phyloP scores from a whole-genome alignment of 2,329 filamentous ascomycete genomes.

The Beauveria varroae region DNA sequence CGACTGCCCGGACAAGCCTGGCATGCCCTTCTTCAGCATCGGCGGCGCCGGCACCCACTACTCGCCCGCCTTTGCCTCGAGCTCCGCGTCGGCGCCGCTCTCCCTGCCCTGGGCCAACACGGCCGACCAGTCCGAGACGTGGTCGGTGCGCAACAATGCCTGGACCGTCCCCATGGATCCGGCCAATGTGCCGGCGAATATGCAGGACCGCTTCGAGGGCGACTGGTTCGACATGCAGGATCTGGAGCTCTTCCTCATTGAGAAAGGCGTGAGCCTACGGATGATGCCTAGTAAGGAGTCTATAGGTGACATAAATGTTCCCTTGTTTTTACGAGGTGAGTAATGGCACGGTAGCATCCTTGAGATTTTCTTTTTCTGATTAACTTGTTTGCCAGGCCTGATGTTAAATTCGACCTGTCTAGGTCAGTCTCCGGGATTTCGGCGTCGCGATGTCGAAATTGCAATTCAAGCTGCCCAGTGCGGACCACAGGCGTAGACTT shows the following conservation, averaged over 20 bases:
- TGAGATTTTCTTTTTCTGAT: neutral
- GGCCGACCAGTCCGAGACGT: slow-evolving; percentile 4
- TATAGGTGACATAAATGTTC: neutral
- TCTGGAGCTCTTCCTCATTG: slow-evolving; percentile 12
- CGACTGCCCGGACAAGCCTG: neutral
- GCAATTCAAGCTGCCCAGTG: slow-evolving; percentile 4
- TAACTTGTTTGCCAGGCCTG: neutral
- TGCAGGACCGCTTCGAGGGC: slow-evolving; percentile 11
- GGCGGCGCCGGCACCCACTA: slow-evolving; percentile 53
- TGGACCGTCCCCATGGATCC: slow-evolving; percentile 10
- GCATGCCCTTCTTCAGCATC: slow-evolving; percentile 49
- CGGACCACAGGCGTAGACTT: neutral
- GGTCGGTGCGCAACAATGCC: slow-evolving; percentile 2
- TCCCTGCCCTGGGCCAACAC: slow-evolving; percentile 7
- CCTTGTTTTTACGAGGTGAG: slow-evolving; percentile 5
- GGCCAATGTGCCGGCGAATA: slow-evolving; percentile 9
- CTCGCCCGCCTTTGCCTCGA: neutral
- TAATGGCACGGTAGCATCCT: neutral
- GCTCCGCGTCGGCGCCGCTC: neutral
- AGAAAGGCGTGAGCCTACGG: slow-evolving; percentile 7
- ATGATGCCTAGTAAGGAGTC: neutral
- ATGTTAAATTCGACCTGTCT: slow-evolving; percentile 11
- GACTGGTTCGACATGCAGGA: slow-evolving; percentile 17
- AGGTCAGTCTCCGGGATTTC: slow-evolving; percentile 13
- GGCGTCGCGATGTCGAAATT: slow-evolving; percentile 12